Base-by-base conservation (phyloP, 2,329 filamentous ascomycete species). In the Thermothelomyces thermophilus region DNA sequence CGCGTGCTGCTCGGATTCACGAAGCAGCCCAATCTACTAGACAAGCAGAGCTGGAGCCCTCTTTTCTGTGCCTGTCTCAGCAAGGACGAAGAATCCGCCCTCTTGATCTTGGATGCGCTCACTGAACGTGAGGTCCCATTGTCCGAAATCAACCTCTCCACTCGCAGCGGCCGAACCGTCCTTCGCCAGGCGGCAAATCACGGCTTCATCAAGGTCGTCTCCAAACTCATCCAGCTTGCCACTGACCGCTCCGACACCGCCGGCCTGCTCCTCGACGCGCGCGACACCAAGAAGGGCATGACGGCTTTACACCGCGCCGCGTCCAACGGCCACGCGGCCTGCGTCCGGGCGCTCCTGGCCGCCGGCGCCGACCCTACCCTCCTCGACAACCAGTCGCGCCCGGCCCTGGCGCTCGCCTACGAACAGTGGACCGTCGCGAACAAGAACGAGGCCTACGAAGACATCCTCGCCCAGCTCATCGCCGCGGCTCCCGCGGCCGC, bases 251-350 rank as follows among this genome's bases (percentile, higher is more conserved):
- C 39, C 24, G 35, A 48, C 36, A 2, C 39, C 20, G 34, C 34
- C 19, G 19, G n/a, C 22, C 46, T 56, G 5, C 33, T n/a, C 19
- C 45, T 58, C 46, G 40, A 60, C 37, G 22, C 41, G 2, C 37
- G 13, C 1, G 56, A 60, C 48, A 48, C 44, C 26, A 54, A 52
- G 20, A 56, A 56, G 14, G 43, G 50, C 33, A 51, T 54, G 49
- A 47, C 56, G 2, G 16, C 57, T 2, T 49, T 60, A 14, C 57
- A 60, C 42, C 54, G 56, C 19, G 57, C 57, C 13, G 53, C 57
- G 9, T 10, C 41, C 19, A 20, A 44, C 30, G 57, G 57, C 30
- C 51, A 55, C 33, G 28, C 44, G 11, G 20, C 35, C 13, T 49
- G 41, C 39, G 58, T 60, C 1, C 39, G 16, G 1, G 39, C 47